Percentiles rank a stretch among this genome's conserved stretches.
phyloP scores from a whole-genome alignment of 805 yeast species.

The Monosporozyma yasuniensis region DNA sequence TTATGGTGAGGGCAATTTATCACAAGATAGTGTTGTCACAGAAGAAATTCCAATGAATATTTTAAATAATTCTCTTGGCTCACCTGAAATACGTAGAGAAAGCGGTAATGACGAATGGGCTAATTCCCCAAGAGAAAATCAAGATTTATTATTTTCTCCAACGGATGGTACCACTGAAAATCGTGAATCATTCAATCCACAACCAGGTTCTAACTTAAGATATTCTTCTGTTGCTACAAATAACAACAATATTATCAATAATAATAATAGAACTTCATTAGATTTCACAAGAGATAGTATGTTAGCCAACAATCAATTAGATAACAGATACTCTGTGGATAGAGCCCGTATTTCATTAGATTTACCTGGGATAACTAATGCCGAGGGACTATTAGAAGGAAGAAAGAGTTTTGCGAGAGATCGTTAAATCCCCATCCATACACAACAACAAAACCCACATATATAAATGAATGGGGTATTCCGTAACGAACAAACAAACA shows the following conservation, averaged over 20 bases:
- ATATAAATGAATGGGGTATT: background rate
- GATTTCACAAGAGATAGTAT: slow-evolving; percentile 33
- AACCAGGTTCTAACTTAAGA: slow-evolving; percentile 1
- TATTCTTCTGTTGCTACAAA: background rate
- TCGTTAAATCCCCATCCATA: background rate
- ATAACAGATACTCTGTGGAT: slow-evolving; percentile 32
- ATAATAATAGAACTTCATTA: slow-evolving; percentile 29
- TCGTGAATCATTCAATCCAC: background rate
- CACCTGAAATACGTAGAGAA: slow-evolving; percentile 18
- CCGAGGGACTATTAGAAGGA: slow-evolving; percentile 11
- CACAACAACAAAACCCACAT: background rate
- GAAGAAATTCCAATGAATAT: slow-evolving; percentile 34
- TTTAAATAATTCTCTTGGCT: slow-evolving; percentile 20
- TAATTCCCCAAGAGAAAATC: slow-evolving; percentile 23
- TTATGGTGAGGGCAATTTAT: slow-evolving; percentile 11
- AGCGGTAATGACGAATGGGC: slow-evolving; percentile 10
- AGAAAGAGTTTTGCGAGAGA: slow-evolving; percentile 8
- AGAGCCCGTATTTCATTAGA: slow-evolving; percentile 35
- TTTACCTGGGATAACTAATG: slow-evolving; percentile 35
- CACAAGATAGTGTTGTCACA: slow-evolving; percentile 28
- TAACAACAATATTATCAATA: background rate
- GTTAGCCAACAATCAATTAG: slow-evolving; percentile 31
- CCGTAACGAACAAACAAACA: too few species aligned
- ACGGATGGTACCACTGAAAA: background rate
- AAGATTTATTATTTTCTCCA: slow-evolving; percentile 21